Evolutionary conservation across 75 land plant species (phyloP).

Genomic region (Sequoia sempervirens): DNA sequence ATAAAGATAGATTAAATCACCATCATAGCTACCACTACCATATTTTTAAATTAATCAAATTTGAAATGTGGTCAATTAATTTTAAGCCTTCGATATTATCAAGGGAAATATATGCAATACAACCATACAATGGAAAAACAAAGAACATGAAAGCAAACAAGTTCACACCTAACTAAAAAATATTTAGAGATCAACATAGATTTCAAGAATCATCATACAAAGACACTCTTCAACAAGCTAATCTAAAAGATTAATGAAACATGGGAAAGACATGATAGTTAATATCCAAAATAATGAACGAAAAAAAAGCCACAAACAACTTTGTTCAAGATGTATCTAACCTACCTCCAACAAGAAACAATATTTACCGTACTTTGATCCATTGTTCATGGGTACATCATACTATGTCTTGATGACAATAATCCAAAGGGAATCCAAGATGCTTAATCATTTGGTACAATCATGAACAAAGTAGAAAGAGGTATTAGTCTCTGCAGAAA

Average conservation of each 20-base stretch:
- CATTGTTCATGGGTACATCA: no score
- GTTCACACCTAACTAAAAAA: not conserved
- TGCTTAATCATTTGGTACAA: no score
- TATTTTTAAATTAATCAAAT: not conserved
- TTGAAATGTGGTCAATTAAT: not conserved
- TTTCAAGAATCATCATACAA: not conserved
- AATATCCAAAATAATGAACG: not conserved
- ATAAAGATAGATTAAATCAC: not conserved
- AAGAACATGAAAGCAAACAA: not conserved
- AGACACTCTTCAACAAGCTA: not conserved
- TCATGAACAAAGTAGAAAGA: no score
- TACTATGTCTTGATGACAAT: no score
- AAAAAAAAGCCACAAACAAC: not conserved
- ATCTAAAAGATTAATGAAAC: not conserved
- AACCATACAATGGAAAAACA: not conserved
- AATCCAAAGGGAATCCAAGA: no score
- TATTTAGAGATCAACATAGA: not conserved
- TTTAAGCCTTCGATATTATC: not conserved
- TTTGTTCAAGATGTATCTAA: not conserved
- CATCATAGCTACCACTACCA: not conserved
- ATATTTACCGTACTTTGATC: no score
- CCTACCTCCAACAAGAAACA: not conserved
- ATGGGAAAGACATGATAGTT: not conserved
- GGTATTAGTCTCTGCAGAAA: no score
- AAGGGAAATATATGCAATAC: not conserved